These are phyloP conservation scores for Nepenthes gracilis DNA, from an alignment of 148 eudicot genomes.

Conservation along the genomic window DNA sequence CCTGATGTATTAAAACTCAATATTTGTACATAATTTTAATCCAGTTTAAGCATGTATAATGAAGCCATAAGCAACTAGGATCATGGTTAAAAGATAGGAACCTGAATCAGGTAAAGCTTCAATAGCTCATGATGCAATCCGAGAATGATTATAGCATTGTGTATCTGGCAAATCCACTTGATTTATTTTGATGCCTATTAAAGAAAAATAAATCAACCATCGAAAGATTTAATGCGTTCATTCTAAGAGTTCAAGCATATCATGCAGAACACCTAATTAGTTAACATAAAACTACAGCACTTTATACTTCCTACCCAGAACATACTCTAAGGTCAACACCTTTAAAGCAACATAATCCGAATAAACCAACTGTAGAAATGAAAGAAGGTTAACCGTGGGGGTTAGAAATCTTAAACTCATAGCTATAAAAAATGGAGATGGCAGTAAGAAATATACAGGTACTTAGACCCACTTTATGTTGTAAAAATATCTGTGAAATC, in stretches of 20 bases:
- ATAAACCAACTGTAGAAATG: slow-evolving; percentile 38
- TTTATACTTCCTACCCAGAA: slow-evolving; percentile 54
- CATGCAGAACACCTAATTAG: not conserved
- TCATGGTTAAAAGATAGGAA: slow-evolving; percentile 3
- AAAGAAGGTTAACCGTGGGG: slow-evolving; percentile 4
- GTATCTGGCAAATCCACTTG: slow-evolving; percentile 57
- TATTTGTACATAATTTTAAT: no score
- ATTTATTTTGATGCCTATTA: slow-evolving; percentile 77
- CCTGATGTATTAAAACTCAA: no score
- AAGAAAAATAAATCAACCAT: not conserved
- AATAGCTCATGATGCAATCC: slow-evolving; percentile 73
- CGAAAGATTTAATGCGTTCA: not conserved
- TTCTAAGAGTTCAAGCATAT: not conserved
- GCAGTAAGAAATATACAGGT: slow-evolving; percentile 65
- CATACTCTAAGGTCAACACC: slow-evolving; percentile 95
- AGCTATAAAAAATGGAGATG: slow-evolving; percentile 1
- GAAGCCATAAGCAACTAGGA: not conserved
- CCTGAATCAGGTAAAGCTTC: slow-evolving; percentile 96
- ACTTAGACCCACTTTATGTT: slow-evolving; percentile 99
- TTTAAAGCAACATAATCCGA: slow-evolving; percentile 89
- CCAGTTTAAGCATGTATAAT: no score
- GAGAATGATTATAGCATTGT: slow-evolving; percentile 61
- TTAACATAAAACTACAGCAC: slow-evolving; percentile 2
- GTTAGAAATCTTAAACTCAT: not conserved
- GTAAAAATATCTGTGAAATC: slow-evolving; percentile 85